These are phyloP conservation scores for Penstemon eatonii DNA, from an alignment of 257 asterid genomes.

Conservation along the genomic window DNA sequence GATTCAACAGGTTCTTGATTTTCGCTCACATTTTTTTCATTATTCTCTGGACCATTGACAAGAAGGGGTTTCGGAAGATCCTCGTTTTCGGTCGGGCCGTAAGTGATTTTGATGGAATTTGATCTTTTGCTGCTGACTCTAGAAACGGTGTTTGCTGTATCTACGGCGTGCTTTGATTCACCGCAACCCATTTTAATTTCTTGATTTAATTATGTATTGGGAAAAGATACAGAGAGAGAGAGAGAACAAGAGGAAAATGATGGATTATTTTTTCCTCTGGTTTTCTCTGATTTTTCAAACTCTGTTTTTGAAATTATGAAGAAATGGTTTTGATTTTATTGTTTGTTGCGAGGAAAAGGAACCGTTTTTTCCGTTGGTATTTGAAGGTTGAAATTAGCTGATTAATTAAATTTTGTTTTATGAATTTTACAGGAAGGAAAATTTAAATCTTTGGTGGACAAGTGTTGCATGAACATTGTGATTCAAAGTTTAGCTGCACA, in stretches of 20 bases:
- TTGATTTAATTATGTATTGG: constrained; percentile 9
- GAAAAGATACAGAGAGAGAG: constrained; percentile 19
- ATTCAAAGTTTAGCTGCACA: too few relatives aligned
- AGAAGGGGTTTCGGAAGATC: not conserved
- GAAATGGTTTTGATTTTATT: constrained; percentile 25
- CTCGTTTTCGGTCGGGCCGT: constrained; percentile 4
- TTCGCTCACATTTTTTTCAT: constrained; percentile 10
- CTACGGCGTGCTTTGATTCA: constrained; percentile 85
- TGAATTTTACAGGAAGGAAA: not conserved
- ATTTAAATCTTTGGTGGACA: too few relatives aligned
- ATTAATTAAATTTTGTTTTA: not conserved
- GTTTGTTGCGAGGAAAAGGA: constrained; percentile 24
- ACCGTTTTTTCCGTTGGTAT: constrained; percentile 37
- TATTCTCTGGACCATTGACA: constrained; percentile 12
- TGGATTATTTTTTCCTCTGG: constrained; percentile 23
- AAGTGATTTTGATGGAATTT: constrained; percentile 26
- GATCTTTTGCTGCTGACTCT: constrained; percentile 53
- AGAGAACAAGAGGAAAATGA: constrained; percentile 34
- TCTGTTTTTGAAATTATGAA: not conserved
- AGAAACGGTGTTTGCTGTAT: constrained; percentile 48
- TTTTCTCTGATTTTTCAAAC: constrained; percentile 27
- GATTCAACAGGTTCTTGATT: not conserved
- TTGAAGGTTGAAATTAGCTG: constrained; percentile 26
- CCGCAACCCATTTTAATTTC: constrained; percentile 63
- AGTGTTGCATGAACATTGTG: too few relatives aligned